These are phyloP conservation scores for Fusarium denticulatum DNA, from an alignment of 2,329 filamentous ascomycete genomes.

Conservation along the genomic window DNA sequence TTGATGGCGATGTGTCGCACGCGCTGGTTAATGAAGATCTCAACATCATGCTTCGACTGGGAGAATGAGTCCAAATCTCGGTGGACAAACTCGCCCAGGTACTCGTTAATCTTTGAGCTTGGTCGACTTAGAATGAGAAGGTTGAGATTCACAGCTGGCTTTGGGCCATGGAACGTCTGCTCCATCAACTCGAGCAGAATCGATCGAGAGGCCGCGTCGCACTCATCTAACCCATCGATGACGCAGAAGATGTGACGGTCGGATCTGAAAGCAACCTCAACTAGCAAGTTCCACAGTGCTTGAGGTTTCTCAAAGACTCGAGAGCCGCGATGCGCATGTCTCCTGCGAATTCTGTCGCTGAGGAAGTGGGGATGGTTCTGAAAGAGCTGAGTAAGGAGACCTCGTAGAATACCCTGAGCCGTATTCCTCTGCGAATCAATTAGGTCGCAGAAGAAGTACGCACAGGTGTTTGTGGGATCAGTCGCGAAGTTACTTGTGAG, in stretches of 20 bases:
- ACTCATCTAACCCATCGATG: conserved; percentile 24
- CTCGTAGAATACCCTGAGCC: conserved; percentile 20
- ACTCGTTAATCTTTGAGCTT: conserved; percentile 16
- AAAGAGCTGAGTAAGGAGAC: conserved; percentile 21
- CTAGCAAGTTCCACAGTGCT: conserved; percentile 23
- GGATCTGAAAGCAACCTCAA: conserved; percentile 23
- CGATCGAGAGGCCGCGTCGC: conserved; percentile 12
- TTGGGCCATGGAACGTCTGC: conserved; percentile 16
- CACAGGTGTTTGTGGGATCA: conserved; percentile 15
- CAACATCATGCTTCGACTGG: conserved; percentile 27
- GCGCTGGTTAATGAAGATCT: conserved; percentile 31
- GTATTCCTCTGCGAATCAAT: conserved; percentile 20
- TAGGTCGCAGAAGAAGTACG: conserved; percentile 21
- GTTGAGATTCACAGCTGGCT: conserved; percentile 14
- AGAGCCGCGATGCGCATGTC: conserved; percentile 16
- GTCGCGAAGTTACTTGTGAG: conserved; percentile 16
- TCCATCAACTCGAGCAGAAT: conserved; percentile 20
- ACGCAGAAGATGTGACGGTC: conserved; percentile 23
- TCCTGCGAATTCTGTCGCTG: conserved; percentile 25
- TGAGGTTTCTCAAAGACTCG: conserved; percentile 23
- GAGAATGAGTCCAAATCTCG: conserved; percentile 36
- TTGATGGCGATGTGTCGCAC: conserved; percentile 20
- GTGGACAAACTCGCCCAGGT: conserved; percentile 29
- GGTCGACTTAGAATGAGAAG: conserved; percentile 15
- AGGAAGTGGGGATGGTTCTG: conserved; percentile 22